Conservation (phyloP, 2,329 filamentous ascomycete species). For the Xylariaceae sp. region DNA sequence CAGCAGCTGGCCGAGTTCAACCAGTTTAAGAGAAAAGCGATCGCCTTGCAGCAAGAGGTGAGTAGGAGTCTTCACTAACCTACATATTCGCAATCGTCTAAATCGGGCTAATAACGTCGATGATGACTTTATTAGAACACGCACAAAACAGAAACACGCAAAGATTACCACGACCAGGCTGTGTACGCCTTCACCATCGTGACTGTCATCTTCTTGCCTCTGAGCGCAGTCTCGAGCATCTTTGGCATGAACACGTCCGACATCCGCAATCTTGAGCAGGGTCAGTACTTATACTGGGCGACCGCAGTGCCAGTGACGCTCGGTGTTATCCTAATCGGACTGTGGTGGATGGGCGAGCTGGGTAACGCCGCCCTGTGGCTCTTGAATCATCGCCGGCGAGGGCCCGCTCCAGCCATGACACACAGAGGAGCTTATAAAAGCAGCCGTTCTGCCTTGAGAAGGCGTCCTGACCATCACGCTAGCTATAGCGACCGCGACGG, state of each 20-base stretch:
- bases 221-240: conserved; percentile 33
- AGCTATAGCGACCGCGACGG: no score
- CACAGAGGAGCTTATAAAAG: no score
- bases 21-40: conserved; percentile 20
- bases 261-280: conserved; percentile 44
- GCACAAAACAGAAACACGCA: conserved; percentile 20
- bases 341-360: conserved; percentile 25
- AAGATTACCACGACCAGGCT: conserved; percentile 24
- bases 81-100: no score
- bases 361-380: conserved; percentile 18
- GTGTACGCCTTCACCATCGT: conserved; percentile 38
- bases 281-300: conserved; percentile 49
- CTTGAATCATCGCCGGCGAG: no score
- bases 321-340: conserved; percentile 24
- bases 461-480: no score
- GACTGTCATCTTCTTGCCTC: conserved; percentile 38
- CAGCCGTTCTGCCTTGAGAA: no score
- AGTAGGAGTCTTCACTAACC: conserved; percentile 10
- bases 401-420: no score
- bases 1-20: conserved; percentile 31
- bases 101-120: no score
- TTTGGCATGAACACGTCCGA: conserved; percentile 52
- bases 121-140: conserved; percentile 19
- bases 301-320: conserved; percentile 45
- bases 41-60: conserved; percentile 26